Evolutionary conservation across 2,329 filamentous ascomycete species (phyloP), one percentile per base, ranked within the genome.

Genomic region (Mariannaea sp.): DNA sequence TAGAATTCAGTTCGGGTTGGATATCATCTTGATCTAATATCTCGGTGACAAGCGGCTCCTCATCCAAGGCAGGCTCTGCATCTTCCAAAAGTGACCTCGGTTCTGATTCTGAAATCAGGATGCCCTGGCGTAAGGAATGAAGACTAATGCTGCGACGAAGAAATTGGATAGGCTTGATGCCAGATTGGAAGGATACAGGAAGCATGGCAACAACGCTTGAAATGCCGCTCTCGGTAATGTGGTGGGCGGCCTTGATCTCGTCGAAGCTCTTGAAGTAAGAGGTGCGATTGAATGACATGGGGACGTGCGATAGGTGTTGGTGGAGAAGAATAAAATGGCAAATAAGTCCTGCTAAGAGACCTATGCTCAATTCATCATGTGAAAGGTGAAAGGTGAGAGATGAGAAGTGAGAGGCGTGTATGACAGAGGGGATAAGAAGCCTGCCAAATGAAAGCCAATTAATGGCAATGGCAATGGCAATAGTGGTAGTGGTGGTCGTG

Each of bases 191-290:
- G 4, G 80, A 73, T 1, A 73, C 71, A 4, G 82, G 81, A 7
- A 85, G 75, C 52, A 84, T 75, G 5, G 76, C 74, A 65, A 80
- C 81, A 13, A 84, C 71, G 54, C 77, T 77, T 17, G 78, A 80
- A 39, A 76, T 69, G 44, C 69, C 65, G 44, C 68, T 68, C 47
- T 69, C 63, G n/a, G 64, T 67, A 44, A 66, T 65, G 36, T 68
- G 66, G 12, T 70, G n/a, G n/a, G n/a, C 70, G 53, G 70, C 59
- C 33, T 68, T 64, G 45, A 68, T 55, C 45, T 69, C 66, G 22
- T 66, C 64, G 3, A 68, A 61, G 35, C 60, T n/a, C 52, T 22
- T 65, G 57, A 7, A 57, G 45, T 35, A 61, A 62, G 54, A 49
- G 44, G 52, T 56, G 20, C 53, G 43, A 19, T 46, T 49, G 17